Evolutionary conservation across 176 grass and related monocot genomes (phyloP), one percentile per base, ranked within the genome.

Genomic region (Juncus inflexus): DNA sequence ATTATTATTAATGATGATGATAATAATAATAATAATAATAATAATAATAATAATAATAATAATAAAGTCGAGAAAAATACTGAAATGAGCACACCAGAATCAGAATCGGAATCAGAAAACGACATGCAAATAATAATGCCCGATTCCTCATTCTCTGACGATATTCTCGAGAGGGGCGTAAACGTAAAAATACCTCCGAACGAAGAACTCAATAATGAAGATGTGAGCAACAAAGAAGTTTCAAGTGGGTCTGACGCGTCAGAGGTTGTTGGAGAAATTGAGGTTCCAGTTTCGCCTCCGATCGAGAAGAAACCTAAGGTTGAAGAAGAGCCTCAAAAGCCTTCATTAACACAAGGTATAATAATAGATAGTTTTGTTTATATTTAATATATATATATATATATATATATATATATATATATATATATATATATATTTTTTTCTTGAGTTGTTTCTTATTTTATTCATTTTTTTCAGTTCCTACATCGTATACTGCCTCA

Each of bases 201-300:
- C 10, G 15, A 50, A 40, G 42, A 50, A 9, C 3, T 28, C 43
- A 86, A 57, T 85, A 78, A 83, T 78, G 69, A 62, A 55, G 81
- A 61, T 64, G 79, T 55, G 4, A 52, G 66, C 70, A 89, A 83
- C 15, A 45, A 64, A 64, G n/a, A 50, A 74, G 19, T 1, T 28
- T 71, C 84, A 85, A 50, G 43, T 38, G 77, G 41, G 61, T 80
- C 75, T 77, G 72, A 78, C 58, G 76, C 71, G 60, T 83, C 79
- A 50, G 80, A 82, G 73, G 77, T 90, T 88, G 81, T 79, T 76
- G 63, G 75, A 50, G 78, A 80, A 74, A 71, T 91, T 61, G 87
- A 91, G 79, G 85, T 37, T 71, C 37, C 12, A 64, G n/a, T n/a
- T n/a, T n/a, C n/a, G n/a, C n/a, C n/a, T n/a, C n/a, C n/a, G n/a